Conservation (phyloP, 257 asterid species). For the Solanum medicagineum region DNA sequence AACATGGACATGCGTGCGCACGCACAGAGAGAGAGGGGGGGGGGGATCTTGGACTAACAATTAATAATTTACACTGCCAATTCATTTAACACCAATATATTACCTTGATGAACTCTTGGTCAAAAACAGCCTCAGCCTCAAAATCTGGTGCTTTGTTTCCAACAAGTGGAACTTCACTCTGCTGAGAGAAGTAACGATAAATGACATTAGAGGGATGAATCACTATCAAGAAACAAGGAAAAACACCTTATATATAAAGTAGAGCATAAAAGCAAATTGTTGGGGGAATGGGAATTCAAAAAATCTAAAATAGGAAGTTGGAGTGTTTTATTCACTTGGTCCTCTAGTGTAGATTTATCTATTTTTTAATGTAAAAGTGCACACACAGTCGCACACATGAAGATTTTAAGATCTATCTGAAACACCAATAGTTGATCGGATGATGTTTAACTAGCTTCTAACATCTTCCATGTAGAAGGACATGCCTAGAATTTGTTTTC, state of each 20-base stretch:
- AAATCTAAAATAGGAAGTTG: too few relatives aligned
- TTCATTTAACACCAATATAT: neutral
- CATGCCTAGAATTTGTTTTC: neutral
- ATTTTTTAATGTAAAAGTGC: neutral
- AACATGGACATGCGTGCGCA: neutral
- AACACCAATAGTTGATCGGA: neutral
- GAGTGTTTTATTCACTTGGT: neutral
- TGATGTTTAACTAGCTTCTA: neutral
- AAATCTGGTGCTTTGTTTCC: constrained; percentile 92
- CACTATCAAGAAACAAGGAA: neutral
- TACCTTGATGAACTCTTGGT: constrained; percentile 81
- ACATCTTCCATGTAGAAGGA: neutral
- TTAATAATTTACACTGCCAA: neutral
- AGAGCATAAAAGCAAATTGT: neutral
- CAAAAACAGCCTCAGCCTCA: constrained; percentile 96
- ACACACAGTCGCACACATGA: neutral
- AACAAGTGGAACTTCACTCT: constrained; percentile 75
- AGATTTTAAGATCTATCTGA: neutral
- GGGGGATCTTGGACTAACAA: neutral
- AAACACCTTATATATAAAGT: too few relatives aligned
- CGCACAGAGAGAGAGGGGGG: neutral
- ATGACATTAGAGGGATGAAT: neutral
- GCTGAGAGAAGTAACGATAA: neutral
- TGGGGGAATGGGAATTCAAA: neutral
- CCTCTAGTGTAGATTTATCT: neutral